Conservation (phyloP, 129 eudicot species). For the Arctium minus region DNA sequence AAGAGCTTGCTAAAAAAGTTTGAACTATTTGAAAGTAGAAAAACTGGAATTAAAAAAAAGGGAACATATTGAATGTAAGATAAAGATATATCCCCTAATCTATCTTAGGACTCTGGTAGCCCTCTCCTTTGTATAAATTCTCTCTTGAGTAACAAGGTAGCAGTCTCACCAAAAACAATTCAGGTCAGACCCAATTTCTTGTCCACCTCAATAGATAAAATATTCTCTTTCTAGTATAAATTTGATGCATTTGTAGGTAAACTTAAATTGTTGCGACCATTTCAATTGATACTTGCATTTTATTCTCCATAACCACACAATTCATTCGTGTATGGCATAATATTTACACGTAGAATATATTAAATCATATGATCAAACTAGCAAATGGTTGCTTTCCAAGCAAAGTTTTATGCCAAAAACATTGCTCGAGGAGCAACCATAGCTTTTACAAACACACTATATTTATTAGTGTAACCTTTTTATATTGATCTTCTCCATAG, state of each 20-base stretch:
- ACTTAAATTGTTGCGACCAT: background rate
- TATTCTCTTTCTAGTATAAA: background rate
- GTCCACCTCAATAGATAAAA: background rate
- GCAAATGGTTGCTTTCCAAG: constrained; percentile 31
- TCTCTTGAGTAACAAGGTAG: background rate
- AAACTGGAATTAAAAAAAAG: background rate
- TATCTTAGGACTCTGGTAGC: too few species aligned
- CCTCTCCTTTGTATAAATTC: background rate
- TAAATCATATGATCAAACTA: background rate
- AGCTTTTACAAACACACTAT: constrained; percentile 14
- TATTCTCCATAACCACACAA: background rate
- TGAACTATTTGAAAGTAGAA: background rate
- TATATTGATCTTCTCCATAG: background rate
- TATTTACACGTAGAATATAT: constrained; percentile 1
- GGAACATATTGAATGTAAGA: background rate
- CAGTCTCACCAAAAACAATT: background rate
- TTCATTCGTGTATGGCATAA: background rate
- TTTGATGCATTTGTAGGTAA: background rate
- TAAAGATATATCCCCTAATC: too few species aligned
- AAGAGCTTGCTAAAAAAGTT: too few species aligned
- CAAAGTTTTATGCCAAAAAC: background rate
- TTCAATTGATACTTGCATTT: background rate
- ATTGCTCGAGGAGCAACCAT: constrained; percentile 25
- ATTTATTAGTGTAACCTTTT: background rate
- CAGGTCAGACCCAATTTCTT: background rate